Evolutionary conservation across 352 stramenopile species (phyloP), one percentile per base, ranked within the genome.

Genomic region (Elongisporangium prolatum): DNA sequence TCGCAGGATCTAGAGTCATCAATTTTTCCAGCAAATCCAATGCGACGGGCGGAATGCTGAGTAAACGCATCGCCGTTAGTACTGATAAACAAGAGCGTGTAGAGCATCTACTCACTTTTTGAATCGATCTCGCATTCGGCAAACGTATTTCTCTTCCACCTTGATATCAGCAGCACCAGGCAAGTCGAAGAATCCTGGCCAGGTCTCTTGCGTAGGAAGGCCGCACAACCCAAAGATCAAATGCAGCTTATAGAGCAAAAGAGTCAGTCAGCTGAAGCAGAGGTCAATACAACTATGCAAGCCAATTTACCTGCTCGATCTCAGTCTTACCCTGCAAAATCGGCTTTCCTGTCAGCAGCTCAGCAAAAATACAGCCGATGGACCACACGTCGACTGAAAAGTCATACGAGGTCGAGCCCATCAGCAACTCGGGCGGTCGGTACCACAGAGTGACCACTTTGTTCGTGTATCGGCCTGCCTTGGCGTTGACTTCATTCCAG

Each of bases 401-500:
- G 59, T 95, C 87, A 65, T 98, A 98, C 7, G 76, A 88, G 3
- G 91, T 97, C 17, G 79, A 96, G 3, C 94, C 91, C 54, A 98
- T 81, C 22, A 98, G 68, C 20, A 98, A 75, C 63, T 98, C 95
- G 0, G 95, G 95, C 1, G 93, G 81, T 22, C 95, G 81, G 67
- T 98, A 98, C 95, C 95, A 98, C 18, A 96, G 69, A 22, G 95
- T 98, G 11, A 97, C 93, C 4, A 98, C 95, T 61, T 98, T 98
- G 74, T 98, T 97, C 18, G 93, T 98, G 56, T 95, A 95, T 18
- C 80, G 69, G 20, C 85, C 85, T 16, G 83, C 84, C 54, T 92
- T 91, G 22, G 84, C 84, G 28, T 89, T 90, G 5, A 91, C 81
- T 59, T 93, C 86, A 49, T 90, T 95, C 84, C 84, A 95, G 50